Conservation (phyloP, 192 early-diverging fungal species). For the Coemansia sp. region DNA sequence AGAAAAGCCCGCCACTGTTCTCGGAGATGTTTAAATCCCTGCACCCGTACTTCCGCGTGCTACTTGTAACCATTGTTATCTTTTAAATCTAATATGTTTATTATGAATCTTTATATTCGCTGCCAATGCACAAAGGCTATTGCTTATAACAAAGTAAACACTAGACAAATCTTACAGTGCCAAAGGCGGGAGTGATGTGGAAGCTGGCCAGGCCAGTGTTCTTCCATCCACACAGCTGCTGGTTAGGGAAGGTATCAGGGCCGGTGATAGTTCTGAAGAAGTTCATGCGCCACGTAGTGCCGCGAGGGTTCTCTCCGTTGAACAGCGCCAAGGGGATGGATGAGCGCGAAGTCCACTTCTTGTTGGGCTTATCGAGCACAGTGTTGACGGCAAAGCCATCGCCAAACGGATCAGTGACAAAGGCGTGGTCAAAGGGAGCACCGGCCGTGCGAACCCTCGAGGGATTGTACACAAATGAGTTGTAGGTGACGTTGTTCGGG, state of each 20-base stretch:
- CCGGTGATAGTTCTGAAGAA: constrained; percentile 53
- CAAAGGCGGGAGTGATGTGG: constrained; percentile 54
- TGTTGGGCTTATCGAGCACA: constrained; percentile 23
- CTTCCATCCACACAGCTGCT: constrained; percentile 56
- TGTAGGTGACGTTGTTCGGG: constrained; percentile 54
- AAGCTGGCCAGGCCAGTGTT: constrained; percentile 45
- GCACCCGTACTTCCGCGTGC: not conserved
- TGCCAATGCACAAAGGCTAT: not conserved
- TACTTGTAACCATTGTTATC: not conserved
- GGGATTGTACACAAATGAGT: constrained; percentile 54
- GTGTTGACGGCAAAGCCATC: constrained; percentile 52
- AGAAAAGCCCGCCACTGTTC: constrained; percentile 23
- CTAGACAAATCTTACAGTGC: constrained; percentile 27
- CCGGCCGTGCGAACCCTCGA: constrained; percentile 32
- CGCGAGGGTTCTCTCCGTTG: constrained; percentile 46
- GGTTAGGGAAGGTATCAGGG: constrained; percentile 39
- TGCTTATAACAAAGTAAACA: not conserved
- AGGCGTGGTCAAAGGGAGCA: constrained; percentile 52
- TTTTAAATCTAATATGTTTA: not conserved
- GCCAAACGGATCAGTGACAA: constrained; percentile 41
- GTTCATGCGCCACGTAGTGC: constrained; percentile 55
- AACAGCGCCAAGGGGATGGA: constrained; percentile 53
- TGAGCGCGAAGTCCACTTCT: constrained; percentile 23
- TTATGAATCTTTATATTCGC: too few species aligned
- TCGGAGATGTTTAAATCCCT: not conserved